Evolutionary conservation across 345 rosid species (phyloP), one percentile per base, ranked within the genome.

Genomic region (Euphorbia lathyris): DNA sequence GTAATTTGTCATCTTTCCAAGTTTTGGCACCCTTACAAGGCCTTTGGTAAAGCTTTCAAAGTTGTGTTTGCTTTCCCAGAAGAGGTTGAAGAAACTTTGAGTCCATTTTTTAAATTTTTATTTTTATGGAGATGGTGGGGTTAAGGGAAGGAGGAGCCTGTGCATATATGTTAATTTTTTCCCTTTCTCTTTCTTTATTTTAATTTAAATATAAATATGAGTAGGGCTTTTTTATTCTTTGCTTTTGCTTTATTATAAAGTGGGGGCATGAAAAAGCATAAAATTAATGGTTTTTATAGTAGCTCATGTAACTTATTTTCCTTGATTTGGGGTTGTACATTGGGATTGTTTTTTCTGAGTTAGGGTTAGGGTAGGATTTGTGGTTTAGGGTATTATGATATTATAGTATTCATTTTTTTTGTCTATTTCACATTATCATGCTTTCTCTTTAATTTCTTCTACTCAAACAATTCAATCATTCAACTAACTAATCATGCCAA

Each of bases 221-320:
- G 63, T 70, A 69, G 38, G 50, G 73, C 74, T 67, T 75, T 69
- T 72, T 77, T 72, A 51, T 80, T 63, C 69, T 63, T 71, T 78
- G 74, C 80, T 80, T 82, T 80, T 81, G 78, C 84, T 81, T 82
- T 84, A 71, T 80, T 66, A 75, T 62, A 84, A 84, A 83, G 90
- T 82, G 78, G 81, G 67, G 74, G 72, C 75, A 58, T 13, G 62
- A 73, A 83, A 66, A 67, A 59, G 72, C 71, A 67, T 5, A 67
- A 72, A 65, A 65, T 67, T 72, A 56, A 65, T 65, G 50, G 38
- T 22, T 65, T 34, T 48, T 58, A 9, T 40, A 7, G 20, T 23
- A 12, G 40, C 68, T 52, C 30, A 64, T 55, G 29, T 72, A 36
- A 29, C 56, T 22, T 65, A 45, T 50, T 40, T 66, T 66, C 66